Evolutionary conservation across 306 rosid species (phyloP), one percentile per base, ranked within the genome.

Genomic region (Macrotyloma uniflorum): DNA sequence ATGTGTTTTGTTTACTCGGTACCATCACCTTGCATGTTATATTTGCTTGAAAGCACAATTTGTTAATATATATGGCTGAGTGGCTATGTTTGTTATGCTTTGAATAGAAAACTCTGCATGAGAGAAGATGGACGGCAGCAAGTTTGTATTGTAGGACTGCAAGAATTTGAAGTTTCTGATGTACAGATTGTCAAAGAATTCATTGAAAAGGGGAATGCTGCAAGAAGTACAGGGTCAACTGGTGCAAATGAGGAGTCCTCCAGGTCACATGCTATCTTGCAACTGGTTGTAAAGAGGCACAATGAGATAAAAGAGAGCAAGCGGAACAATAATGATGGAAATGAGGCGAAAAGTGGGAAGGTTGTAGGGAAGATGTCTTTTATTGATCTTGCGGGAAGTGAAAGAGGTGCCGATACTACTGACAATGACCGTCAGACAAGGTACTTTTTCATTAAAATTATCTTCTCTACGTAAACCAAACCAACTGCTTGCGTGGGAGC

Each of bases 181-280:
- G 97, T 93, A 84, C 98, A 93, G 79, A 86, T 95, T 75, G 99
- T 95, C n/a, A 93, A 89, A 90, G 99, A 95, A 76, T 95, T 82
- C 82, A 95, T 95, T 69, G 99, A 95, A 78, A 90, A 83, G 83
- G 99, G 99, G 24, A 93, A 93, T 86, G 89, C 98, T 51, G 78
- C 98, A 40, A 87, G 99, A 83, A 95, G 96, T 84, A 95, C 98
- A 6, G 99, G 99, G 50, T 90, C 99, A 66, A 95, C 99, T 28
- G 99, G 98, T 81, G 99, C 99, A 22, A 95, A 95, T 85, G 99
- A 93, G 86, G 99, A 95, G 86, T 95, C 99, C 75, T 95, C 99
- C 30, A 90, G 99, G 83, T 93, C 98, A 53, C 99, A 95, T 87
- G 99, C 99, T 79, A 95, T 95, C 85, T 93, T 95, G 67, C 99